Percentiles rank a stretch among this genome's conserved stretches.
phyloP scores from a whole-genome alignment of 1,139 yeast genomes.

The Protomyces lactucae-debilis region DNA sequence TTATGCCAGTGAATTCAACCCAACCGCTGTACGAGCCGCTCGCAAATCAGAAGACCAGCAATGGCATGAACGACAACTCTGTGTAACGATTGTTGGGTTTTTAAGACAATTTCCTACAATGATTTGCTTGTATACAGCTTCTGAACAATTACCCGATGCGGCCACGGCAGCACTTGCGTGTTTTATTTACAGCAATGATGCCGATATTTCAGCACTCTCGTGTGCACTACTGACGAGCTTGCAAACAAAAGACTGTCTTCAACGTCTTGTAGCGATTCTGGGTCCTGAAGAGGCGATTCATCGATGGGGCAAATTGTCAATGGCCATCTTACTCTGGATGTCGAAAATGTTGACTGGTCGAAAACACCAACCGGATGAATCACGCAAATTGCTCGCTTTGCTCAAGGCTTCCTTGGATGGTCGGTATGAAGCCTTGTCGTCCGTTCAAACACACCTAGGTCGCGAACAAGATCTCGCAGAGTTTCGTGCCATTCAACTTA shows the following conservation, averaged over 20 bases:
- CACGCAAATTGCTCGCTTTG: not conserved
- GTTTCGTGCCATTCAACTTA: not conserved
- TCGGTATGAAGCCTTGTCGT: not conserved
- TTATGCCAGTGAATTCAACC: not conserved
- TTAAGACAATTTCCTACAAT: not conserved
- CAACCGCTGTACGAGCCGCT: not conserved
- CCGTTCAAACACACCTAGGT: not conserved
- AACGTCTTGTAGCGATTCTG: not conserved
- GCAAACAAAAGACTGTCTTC: not conserved
- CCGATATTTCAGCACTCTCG: not conserved
- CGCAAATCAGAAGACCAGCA: not conserved
- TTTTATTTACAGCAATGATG: not conserved
- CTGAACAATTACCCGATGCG: not conserved
- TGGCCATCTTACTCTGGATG: not conserved
- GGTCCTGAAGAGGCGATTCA: not conserved
- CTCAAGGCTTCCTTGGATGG: not conserved
- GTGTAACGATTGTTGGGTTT: not conserved
- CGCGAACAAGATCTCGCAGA: not conserved
- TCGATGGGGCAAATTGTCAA: not conserved
- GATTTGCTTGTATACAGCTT: not conserved
- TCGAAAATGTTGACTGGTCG: not conserved
- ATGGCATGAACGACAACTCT: not conserved
- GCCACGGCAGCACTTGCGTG: not conserved
- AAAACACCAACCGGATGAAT: not conserved
- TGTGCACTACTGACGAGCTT: not conserved